A percentile compares a stretch with the other conserved stretches of the same genome.
phyloP scores from a whole-genome alignment of 192 early-diverging fungal genomes.

The Diversispora epigaea region DNA sequence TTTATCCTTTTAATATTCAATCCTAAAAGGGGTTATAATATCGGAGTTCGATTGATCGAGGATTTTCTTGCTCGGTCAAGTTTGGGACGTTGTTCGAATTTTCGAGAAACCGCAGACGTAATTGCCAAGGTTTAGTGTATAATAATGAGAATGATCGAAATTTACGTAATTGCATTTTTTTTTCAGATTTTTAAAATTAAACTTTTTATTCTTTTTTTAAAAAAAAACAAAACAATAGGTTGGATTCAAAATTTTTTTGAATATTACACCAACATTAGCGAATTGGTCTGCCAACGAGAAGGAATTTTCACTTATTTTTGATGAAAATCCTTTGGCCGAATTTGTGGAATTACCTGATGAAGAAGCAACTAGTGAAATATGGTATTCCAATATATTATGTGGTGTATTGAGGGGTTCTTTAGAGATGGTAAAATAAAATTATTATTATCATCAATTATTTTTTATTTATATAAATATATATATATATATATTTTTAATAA shows the following conservation, averaged over 20 bases:
- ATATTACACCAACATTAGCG: constrained; percentile 80
- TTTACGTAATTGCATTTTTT: not conserved
- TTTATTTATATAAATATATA: too few relatives aligned
- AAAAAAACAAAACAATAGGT: too few relatives aligned
- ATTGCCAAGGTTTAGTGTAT: constrained; percentile 95
- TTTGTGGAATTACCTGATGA: constrained; percentile 96
- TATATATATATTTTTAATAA: too few relatives aligned
- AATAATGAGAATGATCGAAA: too few relatives aligned
- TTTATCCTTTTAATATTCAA: not conserved
- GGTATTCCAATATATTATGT: constrained; percentile 96
- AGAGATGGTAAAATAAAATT: constrained; percentile 77
- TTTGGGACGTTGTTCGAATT: constrained; percentile 80
- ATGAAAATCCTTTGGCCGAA: constrained; percentile 96
- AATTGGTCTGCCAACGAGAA: constrained; percentile 79
- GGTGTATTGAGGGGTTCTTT: constrained; percentile 92
- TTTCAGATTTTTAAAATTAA: not conserved
- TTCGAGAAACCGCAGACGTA: constrained; percentile 89
- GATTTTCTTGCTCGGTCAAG: constrained; percentile 87
- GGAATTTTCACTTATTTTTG: constrained; percentile 92
- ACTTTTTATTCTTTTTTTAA: not conserved
- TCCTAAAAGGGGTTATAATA: constrained; percentile 90
- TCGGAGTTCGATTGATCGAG: constrained; percentile 92
- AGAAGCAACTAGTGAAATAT: constrained; percentile 68
- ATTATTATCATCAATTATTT: too few relatives aligned
- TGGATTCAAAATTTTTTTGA: constrained; percentile 96